These are phyloP conservation scores for Venturia effusa DNA, from an alignment of 2,329 filamentous ascomycete genomes.

Conservation along the genomic window DNA sequence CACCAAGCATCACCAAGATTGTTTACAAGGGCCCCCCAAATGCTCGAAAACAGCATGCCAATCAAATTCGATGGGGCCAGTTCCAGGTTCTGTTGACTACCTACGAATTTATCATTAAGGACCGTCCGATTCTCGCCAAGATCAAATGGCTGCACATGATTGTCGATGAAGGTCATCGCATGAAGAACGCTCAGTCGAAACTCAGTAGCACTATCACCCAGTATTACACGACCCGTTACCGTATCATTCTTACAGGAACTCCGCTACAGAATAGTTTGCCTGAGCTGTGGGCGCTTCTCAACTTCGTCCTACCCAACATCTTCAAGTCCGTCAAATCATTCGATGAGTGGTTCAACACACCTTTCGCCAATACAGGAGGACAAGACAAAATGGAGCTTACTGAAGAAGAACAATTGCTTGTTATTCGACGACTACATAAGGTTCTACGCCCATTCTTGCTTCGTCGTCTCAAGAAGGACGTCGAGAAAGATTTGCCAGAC, in stretches of 20 bases:
- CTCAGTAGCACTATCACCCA: slow-evolving; percentile 87
- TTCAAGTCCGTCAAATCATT: slow-evolving; percentile 99
- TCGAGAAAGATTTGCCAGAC: slow-evolving; percentile 96
- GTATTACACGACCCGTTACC: slow-evolving; percentile 91
- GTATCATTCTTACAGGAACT: slow-evolving; percentile 93
- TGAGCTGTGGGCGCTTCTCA: slow-evolving; percentile 94
- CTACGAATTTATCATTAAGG: slow-evolving; percentile 99
- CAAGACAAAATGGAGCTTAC: slow-evolving; percentile 98
- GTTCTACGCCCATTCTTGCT: slow-evolving; percentile 94
- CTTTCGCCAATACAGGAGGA: slow-evolving; percentile 93
- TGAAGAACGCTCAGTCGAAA: slow-evolving; percentile 98
- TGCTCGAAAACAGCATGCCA: slow-evolving; percentile 77
- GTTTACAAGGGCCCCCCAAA: slow-evolving; percentile 96
- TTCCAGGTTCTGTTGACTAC: slow-evolving; percentile 96
- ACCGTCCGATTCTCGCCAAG: slow-evolving; percentile 87
- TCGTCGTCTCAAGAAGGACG: slow-evolving; percentile 97
- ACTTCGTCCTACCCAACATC: slow-evolving; percentile 95
- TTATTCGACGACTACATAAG: slow-evolving; percentile 97
- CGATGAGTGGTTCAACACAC: slow-evolving; percentile 99
- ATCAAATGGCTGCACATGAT: slow-evolving; percentile 99
- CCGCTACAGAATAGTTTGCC: slow-evolving; percentile 94
- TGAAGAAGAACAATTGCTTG: slow-evolving; percentile 98
- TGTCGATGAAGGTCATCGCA: slow-evolving; percentile 96
- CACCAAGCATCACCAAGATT: slow-evolving; percentile 71
- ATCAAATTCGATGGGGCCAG: slow-evolving; percentile 84